Base-by-base conservation (phyloP, 805 yeast species). In the Wickerhamomyces silvicola region DNA sequence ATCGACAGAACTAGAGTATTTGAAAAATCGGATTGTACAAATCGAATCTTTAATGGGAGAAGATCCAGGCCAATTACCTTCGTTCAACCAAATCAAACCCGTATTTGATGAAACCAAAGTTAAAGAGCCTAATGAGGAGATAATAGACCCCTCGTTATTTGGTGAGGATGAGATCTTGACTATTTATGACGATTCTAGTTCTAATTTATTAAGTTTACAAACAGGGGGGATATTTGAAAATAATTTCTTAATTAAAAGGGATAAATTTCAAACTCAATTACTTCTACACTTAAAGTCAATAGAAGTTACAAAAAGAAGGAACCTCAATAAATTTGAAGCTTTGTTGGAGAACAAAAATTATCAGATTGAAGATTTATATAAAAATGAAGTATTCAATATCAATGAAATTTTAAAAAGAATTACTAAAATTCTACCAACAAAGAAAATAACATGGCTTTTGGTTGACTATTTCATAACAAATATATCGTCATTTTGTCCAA, bases 401-500 rank as follows among this genome's bases (percentile, higher is more conserved):
- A 27, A 23, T 7, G 49, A 46, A 2, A 18, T 44, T 2, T 15
- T 45, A 6, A 38, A 41, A 14, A 41, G 27, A 21, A 56, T 66
- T 22, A 64, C 64, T 36, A 57, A 59, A 36, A 52, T 62, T 24
- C 44, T 79, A 27, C 86, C 86, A 2, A 64, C 61, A 12, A 70
- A 69, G 41, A 64, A 62, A 36, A 64, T 72, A 5, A 63, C 76
- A n/a, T 73, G 81, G 73, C 44, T 62, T 27, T 60, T 77, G 35
- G 52, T 80, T 21, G 73, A 77, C 37, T 59, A 72, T 36, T 79
- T 73, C 41, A 79, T 47, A 27, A 20, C 12, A 9, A 27, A 32
- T 7, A 25, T 79, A 45, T 60, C 62, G 7, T 60, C 78, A 5
- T 79, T 78, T 45, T 69, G 80, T 8, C 87, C 88, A 4, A 70